phyloP scores from a whole-genome alignment of 345 rosid species.

The Noccaea caerulescens region DNA sequence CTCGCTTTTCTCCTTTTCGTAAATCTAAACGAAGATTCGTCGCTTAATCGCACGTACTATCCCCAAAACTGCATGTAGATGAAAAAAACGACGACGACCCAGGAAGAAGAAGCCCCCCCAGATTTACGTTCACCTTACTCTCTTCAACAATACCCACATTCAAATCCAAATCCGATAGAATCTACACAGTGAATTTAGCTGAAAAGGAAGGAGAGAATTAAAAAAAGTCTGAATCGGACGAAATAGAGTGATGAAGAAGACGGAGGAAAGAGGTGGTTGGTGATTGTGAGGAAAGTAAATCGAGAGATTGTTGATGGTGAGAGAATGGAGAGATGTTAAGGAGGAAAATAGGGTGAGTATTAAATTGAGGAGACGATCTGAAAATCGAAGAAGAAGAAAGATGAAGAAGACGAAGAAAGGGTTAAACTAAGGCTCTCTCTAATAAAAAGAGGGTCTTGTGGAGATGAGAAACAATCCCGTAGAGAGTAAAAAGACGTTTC shows the following conservation, averaged over 20 bases:
- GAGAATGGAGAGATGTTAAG: constrained; percentile 17
- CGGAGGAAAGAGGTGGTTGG: constrained; percentile 5
- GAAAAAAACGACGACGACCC: constrained; percentile 14
- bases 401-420: background rate
- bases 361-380: constrained; percentile 36
- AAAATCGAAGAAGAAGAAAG: constrained; percentile 32
- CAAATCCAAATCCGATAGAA: constrained; percentile 37
- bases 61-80: constrained; percentile 53
- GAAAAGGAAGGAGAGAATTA: background rate
- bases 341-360: constrained; percentile 6
- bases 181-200: background rate
- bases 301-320: constrained; percentile 11
- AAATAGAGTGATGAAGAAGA: constrained; percentile 27
- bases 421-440: constrained; percentile 15
- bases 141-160: constrained; percentile 43
- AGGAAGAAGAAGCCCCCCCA: background rate
- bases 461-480: constrained; percentile 33
- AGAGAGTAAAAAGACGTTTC: constrained; percentile 27
- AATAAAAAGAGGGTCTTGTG: constrained; percentile 21
- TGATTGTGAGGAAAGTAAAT: constrained; percentile 17
- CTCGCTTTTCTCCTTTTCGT: background rate
- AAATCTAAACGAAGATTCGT: background rate
- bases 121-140: constrained; percentile 56
- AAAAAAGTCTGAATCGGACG: constrained; percentile 23
- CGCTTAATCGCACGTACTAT: constrained; percentile 43